Base-by-base conservation (phyloP, 164 flowering plant genomes). In the Stephania yunnanensis region DNA sequence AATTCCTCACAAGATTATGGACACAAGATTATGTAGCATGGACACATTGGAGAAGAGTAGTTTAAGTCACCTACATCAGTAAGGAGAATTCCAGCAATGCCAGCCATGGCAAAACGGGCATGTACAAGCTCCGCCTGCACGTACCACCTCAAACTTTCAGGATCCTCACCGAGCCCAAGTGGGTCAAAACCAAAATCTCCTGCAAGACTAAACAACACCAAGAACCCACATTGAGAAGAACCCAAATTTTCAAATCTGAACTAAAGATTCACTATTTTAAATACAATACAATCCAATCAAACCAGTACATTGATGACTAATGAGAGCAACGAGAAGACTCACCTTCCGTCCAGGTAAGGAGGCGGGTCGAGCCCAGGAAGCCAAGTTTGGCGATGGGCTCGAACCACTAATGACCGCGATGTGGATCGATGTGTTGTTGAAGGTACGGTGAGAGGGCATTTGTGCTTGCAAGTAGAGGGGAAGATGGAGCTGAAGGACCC, bases 171-270 rank as follows among this genome's bases (percentile, higher is more conserved):
- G 15, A 95, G 94, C 45, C 92, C 99, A 68, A 95, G 94, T 10
- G 99, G 98, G 79, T 95, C 99, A 29, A 95, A 95, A 70, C 99
- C 99, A 76, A 70, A 92, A 88, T 94, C 98, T 68, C 98, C 97
- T 52, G 88, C 85, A 70, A 93, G 86, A 55, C 97, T 93, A 55
- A 71, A 78, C 4, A 46, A 77, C 20, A 68, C 67, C 25, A 71
- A 13, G 2, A 36, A 36, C 42, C 19, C 69, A 55, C 10, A 31
- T 30, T 61, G 45, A 55, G 29, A 10, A 69, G 75, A 64, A 73
- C 46, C 20, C 66, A 7, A n/a, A 68, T 10, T 74, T 17, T 36
- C 1, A 36, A 36, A 36, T 36, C 4, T 36, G 42, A 36, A 36
- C 42, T 36, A 36, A 4, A 4, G 42, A 36, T 36, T 36, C 1